These are phyloP conservation scores for Graphilbum ipis-grandicollis DNA, from an alignment of 2,329 filamentous ascomycete genomes.

Conservation along the genomic window DNA sequence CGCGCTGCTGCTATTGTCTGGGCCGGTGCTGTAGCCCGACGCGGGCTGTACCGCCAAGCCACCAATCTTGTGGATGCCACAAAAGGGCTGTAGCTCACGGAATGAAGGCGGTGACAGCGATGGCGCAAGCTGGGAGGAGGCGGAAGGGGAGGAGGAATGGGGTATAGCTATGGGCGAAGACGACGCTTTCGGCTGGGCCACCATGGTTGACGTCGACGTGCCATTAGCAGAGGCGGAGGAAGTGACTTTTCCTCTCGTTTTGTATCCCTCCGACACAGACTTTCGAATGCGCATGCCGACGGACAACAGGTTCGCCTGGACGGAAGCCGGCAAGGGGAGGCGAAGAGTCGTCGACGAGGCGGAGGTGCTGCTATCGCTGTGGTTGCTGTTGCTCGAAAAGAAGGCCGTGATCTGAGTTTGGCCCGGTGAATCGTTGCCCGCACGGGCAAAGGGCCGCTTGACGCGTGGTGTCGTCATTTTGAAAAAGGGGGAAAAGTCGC, in stretches of 20 bases:
- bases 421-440: conserved; percentile 32
- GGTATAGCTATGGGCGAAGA: background rate
- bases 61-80: conserved; percentile 61
- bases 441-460: conserved; percentile 45
- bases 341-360: too few relatives aligned
- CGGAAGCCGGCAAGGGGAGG: conserved; percentile 39
- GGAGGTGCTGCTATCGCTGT: conserved; percentile 7
- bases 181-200: too few relatives aligned
- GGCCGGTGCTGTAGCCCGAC: too few relatives aligned
- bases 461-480: conserved; percentile 26
- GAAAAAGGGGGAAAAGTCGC: too few relatives aligned
- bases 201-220: too few relatives aligned
- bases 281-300: conserved; percentile 94
- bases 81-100: conserved; percentile 61
- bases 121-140: too few relatives aligned
- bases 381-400: conserved; percentile 24
- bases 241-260: conserved; percentile 52
- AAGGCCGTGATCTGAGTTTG: conserved; percentile 47
- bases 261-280: conserved; percentile 85
- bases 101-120: background rate
- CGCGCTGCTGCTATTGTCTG: conserved; percentile 20
- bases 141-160: too few relatives aligned
- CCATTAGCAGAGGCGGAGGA: too few relatives aligned
- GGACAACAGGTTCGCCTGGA: conserved; percentile 71
- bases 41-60: conserved; percentile 48